These are phyloP conservation scores for Mucor sp. DNA, from an alignment of 371 early-diverging fungal species.

Conservation along the genomic window DNA sequence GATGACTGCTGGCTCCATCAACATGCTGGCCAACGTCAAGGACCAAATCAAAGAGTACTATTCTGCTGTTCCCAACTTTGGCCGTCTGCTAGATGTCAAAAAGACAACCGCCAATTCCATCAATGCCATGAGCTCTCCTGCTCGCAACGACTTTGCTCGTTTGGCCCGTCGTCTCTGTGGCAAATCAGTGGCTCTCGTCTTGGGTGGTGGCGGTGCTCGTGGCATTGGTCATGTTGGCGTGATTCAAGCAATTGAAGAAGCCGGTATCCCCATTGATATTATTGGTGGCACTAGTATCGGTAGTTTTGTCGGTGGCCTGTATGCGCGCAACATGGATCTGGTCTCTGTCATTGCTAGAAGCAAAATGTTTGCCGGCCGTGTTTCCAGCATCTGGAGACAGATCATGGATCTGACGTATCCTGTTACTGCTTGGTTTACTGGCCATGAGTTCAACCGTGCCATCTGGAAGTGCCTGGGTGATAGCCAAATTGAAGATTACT, in stretches of 20 bases:
- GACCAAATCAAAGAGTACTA: constrained; percentile 75
- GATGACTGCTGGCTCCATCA: constrained; percentile 55
- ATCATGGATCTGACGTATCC: constrained; percentile 97
- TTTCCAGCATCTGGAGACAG: constrained; percentile 88
- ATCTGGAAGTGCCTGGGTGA: constrained; percentile 95
- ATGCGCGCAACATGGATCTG: constrained; percentile 89
- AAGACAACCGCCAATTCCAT: constrained; percentile 27
- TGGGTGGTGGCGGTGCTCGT: constrained; percentile 99
- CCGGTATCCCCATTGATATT: constrained; percentile 98
- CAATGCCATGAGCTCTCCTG: constrained; percentile 27
- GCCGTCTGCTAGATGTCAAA: constrained; percentile 34
- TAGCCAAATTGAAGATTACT: constrained; percentile 96
- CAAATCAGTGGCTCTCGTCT: constrained; percentile 95
- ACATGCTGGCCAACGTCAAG: constrained; percentile 63
- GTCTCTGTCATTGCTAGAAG: constrained; percentile 87
- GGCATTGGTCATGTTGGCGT: constrained; percentile 98
- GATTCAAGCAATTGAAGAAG: constrained; percentile 97
- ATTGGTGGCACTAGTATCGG: constrained; percentile 99
- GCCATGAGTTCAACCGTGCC: constrained; percentile 94
- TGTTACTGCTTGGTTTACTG: constrained; percentile 88
- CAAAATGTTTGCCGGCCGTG: constrained; percentile 82
- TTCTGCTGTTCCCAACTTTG: constrained; percentile 39
- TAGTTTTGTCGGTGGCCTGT: constrained; percentile 95
- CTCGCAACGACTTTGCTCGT: constrained; percentile 77
- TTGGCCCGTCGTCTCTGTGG: constrained; percentile 94